Percentiles rank a stretch among this genome's conserved stretches.
Evolutionary conservation across 768 basidiomycete species (phyloP).

Genomic region (Podaxis pistillaris): DNA sequence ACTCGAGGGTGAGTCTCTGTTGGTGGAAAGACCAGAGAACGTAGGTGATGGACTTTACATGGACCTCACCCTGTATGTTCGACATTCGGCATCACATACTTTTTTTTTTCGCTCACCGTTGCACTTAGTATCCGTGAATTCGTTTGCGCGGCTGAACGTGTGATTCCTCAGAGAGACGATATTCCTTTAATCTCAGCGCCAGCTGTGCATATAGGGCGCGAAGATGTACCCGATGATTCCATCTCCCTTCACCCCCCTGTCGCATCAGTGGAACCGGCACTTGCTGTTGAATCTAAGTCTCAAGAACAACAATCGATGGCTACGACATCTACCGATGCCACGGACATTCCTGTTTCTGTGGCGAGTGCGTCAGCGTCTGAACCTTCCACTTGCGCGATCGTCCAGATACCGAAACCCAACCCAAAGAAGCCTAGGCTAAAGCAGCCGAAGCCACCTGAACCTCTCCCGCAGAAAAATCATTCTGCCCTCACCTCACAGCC

Average conservation of each 20-base stretch:
- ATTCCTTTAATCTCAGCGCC: not conserved
- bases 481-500: not conserved
- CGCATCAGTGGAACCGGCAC: not conserved
- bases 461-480: not conserved
- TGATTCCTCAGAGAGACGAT: not conserved
- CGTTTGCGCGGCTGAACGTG: not conserved
- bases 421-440: not conserved
- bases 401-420: not conserved
- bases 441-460: not conserved
- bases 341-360: not conserved
- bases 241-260: not conserved
- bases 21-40: not conserved
- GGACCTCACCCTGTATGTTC: slow-evolving; percentile 7
- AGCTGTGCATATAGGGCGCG: not conserved
- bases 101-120: not conserved
- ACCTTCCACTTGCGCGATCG: not conserved
- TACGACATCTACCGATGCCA: not conserved
- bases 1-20: slow-evolving; percentile 1
- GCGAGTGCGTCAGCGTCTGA: not conserved
- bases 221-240: not conserved
- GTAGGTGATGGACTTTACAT: not conserved
- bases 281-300: not conserved
- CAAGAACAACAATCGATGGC: not conserved
- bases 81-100: not conserved
- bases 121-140: not conserved